These are phyloP conservation scores for Oryza longistaminata DNA, from an alignment of 176 grass and related monocot species.

Conservation along the genomic window DNA sequence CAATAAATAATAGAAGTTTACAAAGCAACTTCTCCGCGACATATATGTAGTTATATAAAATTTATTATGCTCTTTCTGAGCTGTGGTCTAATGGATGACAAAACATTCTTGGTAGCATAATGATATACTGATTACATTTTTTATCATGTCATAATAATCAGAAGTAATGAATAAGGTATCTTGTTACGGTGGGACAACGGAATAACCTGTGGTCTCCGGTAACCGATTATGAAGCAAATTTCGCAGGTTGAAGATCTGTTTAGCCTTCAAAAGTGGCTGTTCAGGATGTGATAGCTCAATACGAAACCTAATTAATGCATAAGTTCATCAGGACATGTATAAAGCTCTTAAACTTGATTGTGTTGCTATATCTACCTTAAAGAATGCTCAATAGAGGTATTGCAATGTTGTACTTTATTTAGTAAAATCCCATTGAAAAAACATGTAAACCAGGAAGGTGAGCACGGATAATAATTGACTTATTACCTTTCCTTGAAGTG, in stretches of 20 bases:
- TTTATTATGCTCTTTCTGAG: too few relatives aligned
- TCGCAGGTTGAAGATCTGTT: conserved; percentile 67
- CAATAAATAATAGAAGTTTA: not conserved
- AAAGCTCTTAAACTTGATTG: conserved; percentile 18
- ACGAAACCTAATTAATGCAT: conserved; percentile 52
- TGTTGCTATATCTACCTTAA: not conserved
- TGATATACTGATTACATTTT: conserved; percentile 3
- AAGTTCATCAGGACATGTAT: conserved; percentile 25
- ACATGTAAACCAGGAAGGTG: conserved; percentile 5
- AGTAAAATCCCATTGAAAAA: not conserved
- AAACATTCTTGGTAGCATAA: not conserved
- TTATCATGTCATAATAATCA: conserved; percentile 3
- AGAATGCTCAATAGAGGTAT: not conserved
- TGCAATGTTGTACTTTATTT: not conserved
- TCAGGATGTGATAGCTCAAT: conserved; percentile 71
- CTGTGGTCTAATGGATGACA: not conserved
- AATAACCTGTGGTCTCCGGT: conserved; percentile 67
- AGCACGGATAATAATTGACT: conserved; percentile 11
- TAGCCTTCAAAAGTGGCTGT: conserved; percentile 82
- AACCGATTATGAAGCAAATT: conserved; percentile 85
- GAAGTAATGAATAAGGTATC: not conserved
- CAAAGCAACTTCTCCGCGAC: not conserved
- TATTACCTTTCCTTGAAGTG: conserved; percentile 68
- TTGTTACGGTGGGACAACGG: conserved; percentile 7
- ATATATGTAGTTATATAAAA: too few relatives aligned